Evolutionary conservation across 108 stramenopile species (phyloP), one percentile per base, ranked within the genome.

Genomic region (Skeletonema menzelii): DNA sequence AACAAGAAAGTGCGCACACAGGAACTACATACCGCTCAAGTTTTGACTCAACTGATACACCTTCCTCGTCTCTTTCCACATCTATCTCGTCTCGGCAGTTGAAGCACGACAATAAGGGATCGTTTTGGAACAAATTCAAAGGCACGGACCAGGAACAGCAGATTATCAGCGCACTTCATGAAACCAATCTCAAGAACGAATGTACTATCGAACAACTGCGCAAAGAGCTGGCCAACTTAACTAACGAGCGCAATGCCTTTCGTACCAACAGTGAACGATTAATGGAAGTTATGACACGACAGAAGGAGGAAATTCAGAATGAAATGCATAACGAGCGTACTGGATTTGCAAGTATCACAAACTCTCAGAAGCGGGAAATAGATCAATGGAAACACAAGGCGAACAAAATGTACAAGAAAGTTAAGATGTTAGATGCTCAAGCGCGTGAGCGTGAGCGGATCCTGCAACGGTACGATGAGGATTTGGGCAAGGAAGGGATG

Each of bases 331-430:
- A 22, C 15, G 65, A 75, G 32, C 65, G 65, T 1, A 59, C 32
- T 22, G 73, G 57, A 1, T 65, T 75, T 49, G 65, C 73, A 17
- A 75, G 17, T 5, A 61, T 66, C 56, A 17, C 70, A 1, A 30
- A 27, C 26, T 4, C 28, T n/a, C 72, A 75, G 65, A 67, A 67
- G 65, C 31, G 60, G 7, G 73, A 75, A 61, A 20, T 64, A 2
- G 47, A 60, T 42, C 57, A 60, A 28, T 75, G 73, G 73, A 67
- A 44, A 64, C 46, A 34, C n/a, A 59, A 60, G 55, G 73, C 73
- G 22, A 34, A 47, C 1, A 11, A 40, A 11, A 26, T 72, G 47
- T 63, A 62, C 35, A 55, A 61, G 3, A 72, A 72, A 32, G 32
- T 72, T 17, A 40, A 63, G 8, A 56, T 55, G 38, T 11, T 72